Evolutionary conservation across 2,329 filamentous ascomycete species (phyloP), one percentile per base, ranked within the genome.

Genomic region (Penicillium sclerotiorum): DNA sequence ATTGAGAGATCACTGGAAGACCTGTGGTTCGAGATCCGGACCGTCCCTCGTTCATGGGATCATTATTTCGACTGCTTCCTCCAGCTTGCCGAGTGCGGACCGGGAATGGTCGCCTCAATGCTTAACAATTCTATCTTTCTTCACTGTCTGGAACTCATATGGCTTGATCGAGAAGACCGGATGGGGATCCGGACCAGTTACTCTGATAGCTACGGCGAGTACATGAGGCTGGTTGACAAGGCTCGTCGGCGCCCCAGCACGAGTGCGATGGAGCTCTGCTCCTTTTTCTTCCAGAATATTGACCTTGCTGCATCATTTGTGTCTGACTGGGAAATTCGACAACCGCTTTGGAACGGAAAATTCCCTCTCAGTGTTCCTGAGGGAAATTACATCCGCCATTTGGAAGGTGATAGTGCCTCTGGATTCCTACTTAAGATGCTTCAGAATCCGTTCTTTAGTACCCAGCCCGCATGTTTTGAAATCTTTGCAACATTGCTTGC

Each of bases 51-150:
- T 49, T 81, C 87, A 3, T 94, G 89, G 89, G 82, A 85, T 35
- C 88, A 93, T 61, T 86, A 87, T 50, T 93, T 93, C 64, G 80
- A 81, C 11, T 78, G 88, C n/a, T 75, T 92, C 53, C 64, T 80
- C n/a, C 74, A 74, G n/a, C 86, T 92, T 63, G 83, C 84, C 12
- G 76, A 74, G 38, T 69, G 89, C 47, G 87, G 87, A 1, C 69
- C 75, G 3, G 66, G 76, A 5, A 85, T 90, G 65, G 76, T 80
- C 17, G 73, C 75, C 2, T 64, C 80, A 5, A 74, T 91, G 20
- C 74, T 92, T 20, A 79, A 83, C 9, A 74, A 78, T 25, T 79
- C 82, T 20, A 88, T 84, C 58, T 73, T 92, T 17, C 64, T 73
- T 33, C 83, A 77, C 55, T 76, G 82, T 22, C 52, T 89, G 23